Evolutionary conservation across 306 rosid genomes (phyloP).

Genomic region (Prunus mongolica): DNA sequence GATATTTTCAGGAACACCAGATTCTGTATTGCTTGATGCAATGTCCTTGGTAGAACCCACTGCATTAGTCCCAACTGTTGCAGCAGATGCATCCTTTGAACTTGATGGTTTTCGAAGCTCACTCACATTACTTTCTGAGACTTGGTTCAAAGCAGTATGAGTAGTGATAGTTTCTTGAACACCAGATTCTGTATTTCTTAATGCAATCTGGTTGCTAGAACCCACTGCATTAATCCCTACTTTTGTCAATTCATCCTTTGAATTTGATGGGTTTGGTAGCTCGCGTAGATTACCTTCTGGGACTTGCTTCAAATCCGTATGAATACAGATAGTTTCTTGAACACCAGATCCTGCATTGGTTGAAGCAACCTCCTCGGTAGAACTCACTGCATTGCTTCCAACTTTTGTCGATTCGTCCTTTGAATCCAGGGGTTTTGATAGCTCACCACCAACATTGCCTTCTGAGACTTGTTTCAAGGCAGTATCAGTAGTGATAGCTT

Average conservation of each 20-base stretch:
- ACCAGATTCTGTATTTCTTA: not conserved
- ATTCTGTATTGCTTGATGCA: constrained; percentile 9
- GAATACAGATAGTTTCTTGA: constrained; percentile 10
- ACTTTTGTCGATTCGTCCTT: not conserved
- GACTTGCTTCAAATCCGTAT: constrained; percentile 24
- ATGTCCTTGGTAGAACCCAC: not conserved
- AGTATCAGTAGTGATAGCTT: not conserved
- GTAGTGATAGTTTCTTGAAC: not conserved
- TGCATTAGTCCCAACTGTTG: constrained; percentile 22
- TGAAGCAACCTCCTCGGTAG: not conserved
- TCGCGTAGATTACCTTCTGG: constrained; percentile 30
- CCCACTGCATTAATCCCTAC: not conserved
- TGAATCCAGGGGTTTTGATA: not conserved
- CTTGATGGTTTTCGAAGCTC: not conserved
- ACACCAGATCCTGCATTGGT: constrained; percentile 10
- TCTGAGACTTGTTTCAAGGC: not conserved
- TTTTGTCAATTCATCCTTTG: not conserved
- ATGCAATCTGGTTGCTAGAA: not conserved
- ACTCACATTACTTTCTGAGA: not conserved
- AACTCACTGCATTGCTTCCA: not conserved
- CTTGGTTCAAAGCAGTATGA: not conserved
- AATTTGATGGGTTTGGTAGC: constrained; percentile 23
- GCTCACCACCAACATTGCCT: not conserved
- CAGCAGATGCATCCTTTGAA: not conserved
- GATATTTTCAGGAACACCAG: constrained; percentile 25